phyloP scores from a whole-genome alignment of 352 stramenopile genomes.

The Albugo laibachii region DNA sequence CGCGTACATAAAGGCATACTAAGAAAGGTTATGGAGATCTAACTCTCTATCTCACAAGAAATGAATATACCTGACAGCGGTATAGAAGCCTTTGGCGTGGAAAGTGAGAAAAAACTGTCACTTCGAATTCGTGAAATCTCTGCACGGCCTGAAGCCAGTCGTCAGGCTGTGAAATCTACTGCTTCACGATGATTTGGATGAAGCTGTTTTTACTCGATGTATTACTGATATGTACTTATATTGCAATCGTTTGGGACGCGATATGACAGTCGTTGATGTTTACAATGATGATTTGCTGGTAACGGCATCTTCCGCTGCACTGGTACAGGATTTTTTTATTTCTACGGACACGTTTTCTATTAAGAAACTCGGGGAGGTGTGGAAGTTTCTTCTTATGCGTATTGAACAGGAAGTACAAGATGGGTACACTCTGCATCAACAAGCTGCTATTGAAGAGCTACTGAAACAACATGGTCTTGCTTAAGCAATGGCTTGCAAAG shows the following conservation, averaged over 20 bases:
- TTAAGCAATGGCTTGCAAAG: too few species aligned
- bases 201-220: neutral
- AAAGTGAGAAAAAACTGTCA: neutral
- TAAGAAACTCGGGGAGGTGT: too few species aligned
- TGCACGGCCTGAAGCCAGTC: slow-evolving; percentile 3
- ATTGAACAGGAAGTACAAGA: too few species aligned
- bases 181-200: slow-evolving; percentile 1
- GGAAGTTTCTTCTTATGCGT: too few species aligned
- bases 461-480: too few species aligned
- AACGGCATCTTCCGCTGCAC: neutral
- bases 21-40: slow-evolving; percentile 2
- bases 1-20: slow-evolving; percentile 1
- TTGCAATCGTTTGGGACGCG: neutral
- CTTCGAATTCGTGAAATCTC: slow-evolving; percentile 1
- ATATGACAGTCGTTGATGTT: neutral
- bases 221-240: neutral
- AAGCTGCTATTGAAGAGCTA: too few species aligned
- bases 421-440: too few species aligned
- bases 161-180: slow-evolving; percentile 1
- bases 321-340: too few species aligned
- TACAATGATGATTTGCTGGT: neutral
- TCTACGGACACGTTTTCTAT: too few species aligned
- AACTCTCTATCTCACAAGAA: neutral
- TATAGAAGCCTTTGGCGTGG: neutral
- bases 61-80: neutral